These are phyloP conservation scores for Hibiscus mutabilis DNA, from an alignment of 345 rosid species.

Conservation along the genomic window DNA sequence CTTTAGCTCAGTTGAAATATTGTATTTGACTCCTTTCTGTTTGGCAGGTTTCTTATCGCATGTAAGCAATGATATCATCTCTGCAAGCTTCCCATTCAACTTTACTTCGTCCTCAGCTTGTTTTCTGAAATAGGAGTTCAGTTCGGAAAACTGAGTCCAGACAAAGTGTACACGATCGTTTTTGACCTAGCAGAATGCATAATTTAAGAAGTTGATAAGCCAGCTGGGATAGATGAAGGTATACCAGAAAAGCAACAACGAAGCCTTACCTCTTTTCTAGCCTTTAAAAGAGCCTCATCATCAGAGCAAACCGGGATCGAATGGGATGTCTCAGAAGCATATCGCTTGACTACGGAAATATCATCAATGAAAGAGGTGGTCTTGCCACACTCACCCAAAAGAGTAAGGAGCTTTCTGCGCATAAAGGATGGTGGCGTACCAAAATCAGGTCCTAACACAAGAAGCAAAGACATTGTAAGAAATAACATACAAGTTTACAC, in stretches of 20 bases:
- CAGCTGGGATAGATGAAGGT: not conserved
- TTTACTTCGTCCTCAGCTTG: constrained; percentile 56
- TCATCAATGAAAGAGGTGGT: constrained; percentile 66
- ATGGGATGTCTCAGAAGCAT: constrained; percentile 62
- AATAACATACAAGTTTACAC: constrained; percentile 5
- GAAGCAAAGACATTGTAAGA: constrained; percentile 10
- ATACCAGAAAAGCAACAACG: not conserved
- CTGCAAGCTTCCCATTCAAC: constrained; percentile 62
- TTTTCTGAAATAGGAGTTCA: constrained; percentile 53
- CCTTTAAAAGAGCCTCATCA: constrained; percentile 72
- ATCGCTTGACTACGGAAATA: constrained; percentile 56
- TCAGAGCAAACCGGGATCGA: constrained; percentile 77
- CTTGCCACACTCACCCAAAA: constrained; percentile 67
- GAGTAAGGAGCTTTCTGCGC: constrained; percentile 57
- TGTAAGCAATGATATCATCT: constrained; percentile 68
- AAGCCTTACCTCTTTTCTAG: constrained; percentile 62
- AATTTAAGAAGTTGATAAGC: constrained; percentile 5
- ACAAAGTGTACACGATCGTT: constrained; percentile 60
- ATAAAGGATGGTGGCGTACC: constrained; percentile 66
- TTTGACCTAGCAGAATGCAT: constrained; percentile 44
- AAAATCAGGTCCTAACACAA: constrained; percentile 73
- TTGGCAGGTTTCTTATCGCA: constrained; percentile 40
- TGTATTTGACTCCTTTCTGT: constrained; percentile 36
- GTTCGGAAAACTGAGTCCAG: constrained; percentile 85
- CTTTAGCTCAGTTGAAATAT: constrained; percentile 45